Evolutionary conservation across 2,329 filamentous ascomycete species (phyloP), one percentile per base, ranked within the genome.

Genomic region (Aspergillus uvarum): DNA sequence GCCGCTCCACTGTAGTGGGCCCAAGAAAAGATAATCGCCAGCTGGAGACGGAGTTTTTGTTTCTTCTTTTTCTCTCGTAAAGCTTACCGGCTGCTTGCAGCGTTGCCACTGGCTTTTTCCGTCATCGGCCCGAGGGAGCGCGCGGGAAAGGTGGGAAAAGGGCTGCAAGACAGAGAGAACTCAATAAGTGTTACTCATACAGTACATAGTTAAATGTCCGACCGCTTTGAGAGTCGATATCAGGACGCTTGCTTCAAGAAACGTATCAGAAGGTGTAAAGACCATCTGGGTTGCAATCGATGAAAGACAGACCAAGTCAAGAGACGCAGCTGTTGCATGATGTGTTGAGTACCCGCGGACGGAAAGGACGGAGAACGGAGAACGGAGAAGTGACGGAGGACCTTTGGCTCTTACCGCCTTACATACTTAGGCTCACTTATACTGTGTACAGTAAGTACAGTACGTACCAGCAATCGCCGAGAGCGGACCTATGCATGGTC

Each of bases 41-140:
- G 54, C 55, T 29, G 47, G 59, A 54, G 51, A 38, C 24, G 55
- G 42, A 58, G 21, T 54, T 58, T 60, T 58, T n/a, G n/a, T 22
- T 59, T 50, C 62, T 58, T 64, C 52, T 58, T 58, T 51, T 58
- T 62, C 53, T 62, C 58, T 64, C 58, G 59, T 60, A 62, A 61
- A 29, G 42, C 29, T n/a, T 32, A 19, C 38, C 38, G 38, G 38
- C 38, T 44, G 38, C n/a, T 44, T n/a, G 38, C 16, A 44, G 38
- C 14, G 38, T 44, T 12, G 14, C 38, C 47, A 47, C 31, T 29
- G 32, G 32, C 38, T 7, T 44, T 44, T 44, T 14, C 38, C 38
- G 38, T 44, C 16, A 44, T 19, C 38, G 38, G 38, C 14, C 38
- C 38, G 38, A 44, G 32, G 32, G 26, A 35, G 32, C 14, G 32